Evolutionary conservation across 2,329 filamentous ascomycete genomes (phyloP), one percentile per base, ranked within the genome.

Genomic region (Botrytis paeoniae): DNA sequence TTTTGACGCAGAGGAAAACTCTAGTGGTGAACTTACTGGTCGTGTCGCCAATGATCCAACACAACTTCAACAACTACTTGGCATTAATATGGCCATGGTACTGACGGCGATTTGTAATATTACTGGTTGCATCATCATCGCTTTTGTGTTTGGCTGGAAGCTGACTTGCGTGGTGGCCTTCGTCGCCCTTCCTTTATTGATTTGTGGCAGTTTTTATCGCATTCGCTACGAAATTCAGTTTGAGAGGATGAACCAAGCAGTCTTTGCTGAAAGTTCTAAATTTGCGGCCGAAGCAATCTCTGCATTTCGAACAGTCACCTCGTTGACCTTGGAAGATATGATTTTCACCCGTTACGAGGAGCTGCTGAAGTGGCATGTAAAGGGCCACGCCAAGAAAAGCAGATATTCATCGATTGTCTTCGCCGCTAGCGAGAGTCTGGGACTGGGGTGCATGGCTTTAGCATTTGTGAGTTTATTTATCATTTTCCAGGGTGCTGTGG

Each of bases 91-190:
- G 79, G 84, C 89, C 2, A 85, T 92, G 75, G 86, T 89, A 3
- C 85, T 85, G 74, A 87, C 90, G 32, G 89, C 90, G 14, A 79
- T 91, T 35, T 91, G 93, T 79, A 91, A 88, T 66, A 81, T 95
- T 4, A 77, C 89, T 14, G 92, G 91, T 0, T 89, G 88, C 12
- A 82, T 93, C 22, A 83, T 86, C 61, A 91, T 95, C 69, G 86
- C 91, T 1, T 94, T 93, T 77, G 84, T 86, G 6, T 93, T 91
- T 79, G 91, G 91, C 1, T 95, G 93, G 93, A 95, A 94, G 80
- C 84, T 95, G 14, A 89, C 90, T 0, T 82, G 94, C 0, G 89
- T 95, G 0, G 86, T 88, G 0, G 83, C 89, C 14, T 91, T 89
- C 76, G 88, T 92, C 2, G 83, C 84, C 0, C 80, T 88, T 71